Percentiles rank a stretch among this genome's conserved stretches.
These are phyloP conservation scores for Ephemerocybe angulata DNA, from an alignment of 768 basidiomycete genomes.

Conservation along the genomic window DNA sequence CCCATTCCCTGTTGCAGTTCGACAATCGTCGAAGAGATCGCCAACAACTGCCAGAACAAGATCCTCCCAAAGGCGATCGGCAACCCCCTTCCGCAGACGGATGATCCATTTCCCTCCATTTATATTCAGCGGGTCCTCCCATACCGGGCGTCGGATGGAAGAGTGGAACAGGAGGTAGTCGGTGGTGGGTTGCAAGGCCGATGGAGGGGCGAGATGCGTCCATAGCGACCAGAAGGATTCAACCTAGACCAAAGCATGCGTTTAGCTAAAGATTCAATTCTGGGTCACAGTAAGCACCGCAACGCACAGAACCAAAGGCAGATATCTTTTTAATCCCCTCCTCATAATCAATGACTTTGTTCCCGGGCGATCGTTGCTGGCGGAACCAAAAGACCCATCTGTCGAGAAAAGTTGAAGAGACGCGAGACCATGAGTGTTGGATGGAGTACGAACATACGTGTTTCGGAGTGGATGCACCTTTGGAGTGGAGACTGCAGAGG, in stretches of 20 bases:
- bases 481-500: conserved; percentile 31
- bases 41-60: conserved; percentile 83
- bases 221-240: conserved; percentile 96
- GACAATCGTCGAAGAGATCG: conserved; percentile 81
- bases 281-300: not conserved
- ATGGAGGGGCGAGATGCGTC: conserved; percentile 87
- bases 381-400: conserved; percentile 94
- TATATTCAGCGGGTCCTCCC: conserved; percentile 91
- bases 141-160: conserved; percentile 82
- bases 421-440: conserved; percentile 17
- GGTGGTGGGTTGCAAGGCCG: conserved; percentile 80
- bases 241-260: conserved; percentile 44
- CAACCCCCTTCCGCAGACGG: conserved; percentile 84
- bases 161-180: conserved; percentile 92
- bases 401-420: conserved; percentile 15
- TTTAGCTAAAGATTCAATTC: not conserved
- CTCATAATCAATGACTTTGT: conserved; percentile 87
- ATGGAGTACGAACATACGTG: conserved; percentile 75
- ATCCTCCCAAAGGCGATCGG: conserved; percentile 90
- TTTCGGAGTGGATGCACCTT: conserved; percentile 74
- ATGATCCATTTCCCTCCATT: conserved; percentile 95
- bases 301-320: conserved; percentile 78
- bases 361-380: conserved; percentile 85
- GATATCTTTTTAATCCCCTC: conserved; percentile 93
- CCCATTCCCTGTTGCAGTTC: conserved; percentile 27